phyloP scores from a whole-genome alignment of 768 basidiomycete genomes.

The Russula virescens region DNA sequence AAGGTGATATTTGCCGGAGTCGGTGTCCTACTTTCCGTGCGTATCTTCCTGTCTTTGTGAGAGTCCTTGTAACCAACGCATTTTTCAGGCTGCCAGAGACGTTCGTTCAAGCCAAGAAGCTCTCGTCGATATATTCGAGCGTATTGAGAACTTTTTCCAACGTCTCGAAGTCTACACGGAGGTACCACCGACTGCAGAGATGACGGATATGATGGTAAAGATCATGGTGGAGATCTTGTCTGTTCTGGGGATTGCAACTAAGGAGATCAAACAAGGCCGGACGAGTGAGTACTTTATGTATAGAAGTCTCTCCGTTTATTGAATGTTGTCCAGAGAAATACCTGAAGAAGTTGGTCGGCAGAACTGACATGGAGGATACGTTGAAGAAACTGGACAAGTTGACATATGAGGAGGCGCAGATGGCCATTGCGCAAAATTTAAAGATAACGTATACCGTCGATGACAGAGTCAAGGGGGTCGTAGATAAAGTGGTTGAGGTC shows the following conservation, averaged over 20 bases:
- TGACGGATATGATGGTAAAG: background rate
- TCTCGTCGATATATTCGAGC: background rate
- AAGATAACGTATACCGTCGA: background rate
- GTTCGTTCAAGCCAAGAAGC: background rate
- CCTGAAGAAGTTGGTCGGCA: background rate
- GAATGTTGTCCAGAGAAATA: background rate
- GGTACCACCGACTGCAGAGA: background rate
- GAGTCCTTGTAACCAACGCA: too few relatives aligned
- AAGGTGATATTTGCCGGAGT: background rate
- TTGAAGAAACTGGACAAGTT: background rate
- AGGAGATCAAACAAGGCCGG: background rate
- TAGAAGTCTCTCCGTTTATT: background rate
- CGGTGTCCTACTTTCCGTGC: background rate
- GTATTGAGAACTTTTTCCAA: background rate
- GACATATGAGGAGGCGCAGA: background rate
- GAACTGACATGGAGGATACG: background rate
- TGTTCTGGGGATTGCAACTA: background rate
- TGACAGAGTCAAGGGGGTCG: background rate
- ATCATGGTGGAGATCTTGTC: slow-evolving; percentile 5
- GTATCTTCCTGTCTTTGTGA: background rate
- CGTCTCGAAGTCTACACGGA: background rate
- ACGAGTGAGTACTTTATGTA: background rate
- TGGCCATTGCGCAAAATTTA: background rate
- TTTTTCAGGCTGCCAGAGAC: background rate
- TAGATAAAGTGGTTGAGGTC: background rate